phyloP scores from a whole-genome alignment of 1,284 basidiomycete species.

The Malassezia restricta region DNA sequence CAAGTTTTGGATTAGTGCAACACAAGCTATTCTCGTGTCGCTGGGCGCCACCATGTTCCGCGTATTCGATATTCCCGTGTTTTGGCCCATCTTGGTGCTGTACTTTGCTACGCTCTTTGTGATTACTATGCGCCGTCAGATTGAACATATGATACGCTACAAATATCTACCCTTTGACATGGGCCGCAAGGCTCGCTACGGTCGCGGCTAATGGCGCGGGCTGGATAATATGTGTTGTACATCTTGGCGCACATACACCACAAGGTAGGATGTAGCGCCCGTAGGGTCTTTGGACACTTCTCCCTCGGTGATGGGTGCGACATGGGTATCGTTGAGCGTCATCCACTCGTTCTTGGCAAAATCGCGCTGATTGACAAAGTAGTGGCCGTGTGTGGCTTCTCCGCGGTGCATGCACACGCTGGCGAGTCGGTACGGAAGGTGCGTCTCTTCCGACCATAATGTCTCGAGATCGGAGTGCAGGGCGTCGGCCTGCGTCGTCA shows the following conservation, averaged over 20 bases:
- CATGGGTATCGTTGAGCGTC: constrained; percentile 37
- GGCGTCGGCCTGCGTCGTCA: constrained; percentile 56
- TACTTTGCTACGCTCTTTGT: constrained; percentile 52
- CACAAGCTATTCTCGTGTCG: constrained; percentile 71
- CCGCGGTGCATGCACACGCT: constrained; percentile 86
- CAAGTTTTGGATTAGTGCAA: constrained; percentile 80
- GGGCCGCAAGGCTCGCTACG: constrained; percentile 57
- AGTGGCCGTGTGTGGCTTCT: constrained; percentile 43
- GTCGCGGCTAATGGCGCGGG: constrained; percentile 18
- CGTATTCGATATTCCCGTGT: constrained; percentile 84
- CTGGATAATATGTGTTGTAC: constrained; percentile 15
- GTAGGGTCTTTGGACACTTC: constrained; percentile 35
- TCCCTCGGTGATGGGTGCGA: constrained; percentile 15
- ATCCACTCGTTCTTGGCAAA: constrained; percentile 23
- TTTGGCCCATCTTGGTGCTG: constrained; percentile 90
- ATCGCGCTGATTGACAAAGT: constrained; percentile 35
- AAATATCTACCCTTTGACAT: constrained; percentile 76
- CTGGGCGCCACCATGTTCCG: constrained; percentile 49
- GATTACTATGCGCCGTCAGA: constrained; percentile 47
- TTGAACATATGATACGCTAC: constrained; percentile 90
- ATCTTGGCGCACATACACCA: constrained; percentile 35
- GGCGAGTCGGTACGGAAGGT: constrained; percentile 74
- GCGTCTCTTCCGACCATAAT: constrained; percentile 61
- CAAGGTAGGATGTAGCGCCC: constrained; percentile 41
- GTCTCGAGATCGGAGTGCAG: constrained; percentile 63